Percentiles rank a stretch among this genome's conserved stretches.
Conservation (phyloP, 2,329 filamentous ascomycete species). For the Domatiomyces globalis region DNA sequence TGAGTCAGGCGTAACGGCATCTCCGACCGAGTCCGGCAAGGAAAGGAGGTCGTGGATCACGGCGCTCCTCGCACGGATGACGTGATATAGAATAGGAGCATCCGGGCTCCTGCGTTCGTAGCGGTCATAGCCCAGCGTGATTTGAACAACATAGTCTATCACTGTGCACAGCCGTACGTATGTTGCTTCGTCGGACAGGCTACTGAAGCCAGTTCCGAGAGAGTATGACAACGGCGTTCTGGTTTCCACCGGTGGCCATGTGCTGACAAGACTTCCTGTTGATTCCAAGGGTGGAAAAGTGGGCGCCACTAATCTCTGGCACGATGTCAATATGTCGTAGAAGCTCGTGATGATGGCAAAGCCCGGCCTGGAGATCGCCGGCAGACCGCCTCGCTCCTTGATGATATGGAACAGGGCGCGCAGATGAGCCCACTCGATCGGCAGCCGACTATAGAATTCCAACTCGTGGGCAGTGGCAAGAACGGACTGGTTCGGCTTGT, state of each 20-base stretch:
- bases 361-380: constrained; percentile 5
- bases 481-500: constrained; percentile 1
- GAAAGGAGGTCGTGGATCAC: constrained; percentile 1
- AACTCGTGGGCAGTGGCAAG: constrained; percentile 5
- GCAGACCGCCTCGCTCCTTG: constrained; percentile 7
- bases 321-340: constrained; percentile 5
- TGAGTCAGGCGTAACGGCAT: background rate
- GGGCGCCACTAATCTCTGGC: background rate
- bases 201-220: background rate
- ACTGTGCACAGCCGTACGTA: background rate
- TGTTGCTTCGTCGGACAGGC: background rate
- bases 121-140: constrained; percentile 6
- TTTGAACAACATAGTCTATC: background rate
- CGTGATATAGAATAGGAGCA: constrained; percentile 7
- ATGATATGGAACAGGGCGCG: constrained; percentile 4
- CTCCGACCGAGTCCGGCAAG: background rate
- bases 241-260: background rate
- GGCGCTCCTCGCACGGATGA: constrained; percentile 1
- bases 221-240: background rate
- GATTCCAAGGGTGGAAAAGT: constrained; percentile 1
- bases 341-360: constrained; percentile 5
- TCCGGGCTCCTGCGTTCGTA: constrained; percentile 6
- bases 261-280: background rate
- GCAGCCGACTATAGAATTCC: constrained; percentile 6
- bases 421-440: constrained; percentile 5